Conservation (phyloP, 306 rosid genomes). For the Albizia julibrissin region DNA sequence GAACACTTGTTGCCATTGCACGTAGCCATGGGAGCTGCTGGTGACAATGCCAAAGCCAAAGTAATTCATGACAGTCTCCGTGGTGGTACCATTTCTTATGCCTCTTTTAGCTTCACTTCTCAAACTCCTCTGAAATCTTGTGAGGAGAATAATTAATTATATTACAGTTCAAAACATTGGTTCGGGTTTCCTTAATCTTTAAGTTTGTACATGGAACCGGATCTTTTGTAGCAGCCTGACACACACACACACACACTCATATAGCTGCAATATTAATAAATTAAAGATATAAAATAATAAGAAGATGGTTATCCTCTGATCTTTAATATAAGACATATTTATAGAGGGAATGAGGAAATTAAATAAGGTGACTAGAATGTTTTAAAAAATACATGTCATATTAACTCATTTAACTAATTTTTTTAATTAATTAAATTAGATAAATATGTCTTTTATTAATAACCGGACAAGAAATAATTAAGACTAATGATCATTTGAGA, state of each 20-base stretch:
- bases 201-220: background rate
- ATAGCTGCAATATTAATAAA: background rate
- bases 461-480: too few relatives aligned
- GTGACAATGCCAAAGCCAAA: slow-evolving; percentile 32
- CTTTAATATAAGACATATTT: too few relatives aligned
- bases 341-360: too few relatives aligned
- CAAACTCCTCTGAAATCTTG: background rate
- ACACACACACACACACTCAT: too few relatives aligned
- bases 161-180: background rate
- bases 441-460: too few relatives aligned
- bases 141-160: background rate
- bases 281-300: background rate
- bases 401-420: too few relatives aligned
- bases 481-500: background rate
- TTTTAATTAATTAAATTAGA: too few relatives aligned
- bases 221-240: background rate
- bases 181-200: too few relatives aligned
- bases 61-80: background rate
- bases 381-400: too few relatives aligned
- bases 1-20: slow-evolving; percentile 52
- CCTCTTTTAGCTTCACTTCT: background rate
- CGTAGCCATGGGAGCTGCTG: slow-evolving; percentile 55
- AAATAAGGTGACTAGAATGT: too few relatives aligned
- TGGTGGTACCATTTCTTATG: background rate
- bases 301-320: too few relatives aligned